phyloP scores from a whole-genome alignment of 2,329 filamentous ascomycete species.

The Teratosphaeria nubilosa region DNA sequence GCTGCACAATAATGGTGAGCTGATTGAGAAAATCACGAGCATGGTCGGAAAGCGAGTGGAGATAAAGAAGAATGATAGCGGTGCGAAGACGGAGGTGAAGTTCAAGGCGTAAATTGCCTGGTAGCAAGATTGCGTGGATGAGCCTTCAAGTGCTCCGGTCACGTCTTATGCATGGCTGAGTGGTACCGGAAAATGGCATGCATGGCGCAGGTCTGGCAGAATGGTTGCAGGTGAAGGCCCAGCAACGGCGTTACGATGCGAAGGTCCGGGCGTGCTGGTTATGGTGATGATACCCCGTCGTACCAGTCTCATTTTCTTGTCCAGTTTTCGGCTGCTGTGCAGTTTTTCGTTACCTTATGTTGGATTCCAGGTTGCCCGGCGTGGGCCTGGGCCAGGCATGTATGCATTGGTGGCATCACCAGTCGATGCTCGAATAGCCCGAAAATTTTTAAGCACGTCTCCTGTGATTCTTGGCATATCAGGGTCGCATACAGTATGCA shows the following conservation, averaged over 20 bases:
- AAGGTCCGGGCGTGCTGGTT: not conserved
- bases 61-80: slow-evolving; percentile 4
- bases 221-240: not conserved
- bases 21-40: slow-evolving; percentile 61
- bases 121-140: not conserved
- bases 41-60: slow-evolving; percentile 61
- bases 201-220: too few relatives aligned
- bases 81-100: slow-evolving; percentile 9
- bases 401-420: too few relatives aligned
- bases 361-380: too few relatives aligned
- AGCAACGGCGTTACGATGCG: not conserved
- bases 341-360: too few relatives aligned
- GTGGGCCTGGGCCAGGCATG: too few relatives aligned
- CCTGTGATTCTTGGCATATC: too few relatives aligned
- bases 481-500: too few relatives aligned
- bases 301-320: not conserved
- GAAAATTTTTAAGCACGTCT: too few relatives aligned
- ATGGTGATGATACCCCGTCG: not conserved
- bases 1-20: slow-evolving; percentile 49
- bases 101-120: slow-evolving; percentile 3
- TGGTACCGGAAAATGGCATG: too few relatives aligned
- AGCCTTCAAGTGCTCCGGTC: not conserved
- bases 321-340: too few relatives aligned
- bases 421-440: too few relatives aligned
- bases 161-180: not conserved